Evolutionary conservation across 768 basidiomycete genomes (phyloP).

Genomic region (Suillus paluster): DNA sequence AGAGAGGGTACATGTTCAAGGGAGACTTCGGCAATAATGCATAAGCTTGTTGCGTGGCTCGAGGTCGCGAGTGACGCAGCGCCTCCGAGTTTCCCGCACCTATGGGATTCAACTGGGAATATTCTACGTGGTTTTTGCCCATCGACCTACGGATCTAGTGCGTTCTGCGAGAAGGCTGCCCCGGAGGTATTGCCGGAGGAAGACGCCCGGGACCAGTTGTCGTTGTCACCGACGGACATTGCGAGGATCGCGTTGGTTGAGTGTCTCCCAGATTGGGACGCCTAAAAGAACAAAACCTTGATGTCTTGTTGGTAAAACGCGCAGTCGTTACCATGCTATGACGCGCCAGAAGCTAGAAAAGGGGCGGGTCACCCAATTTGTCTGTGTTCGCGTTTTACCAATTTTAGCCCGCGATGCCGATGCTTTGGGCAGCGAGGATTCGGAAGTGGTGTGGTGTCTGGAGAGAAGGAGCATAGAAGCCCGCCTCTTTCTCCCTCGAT

Average conservation of each 20-base stretch:
- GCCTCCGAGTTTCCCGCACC: not conserved
- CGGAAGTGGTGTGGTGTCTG: too few species aligned
- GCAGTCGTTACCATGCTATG: not conserved
- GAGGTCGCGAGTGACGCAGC: not conserved
- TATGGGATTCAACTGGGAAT: not conserved
- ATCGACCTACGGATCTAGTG: not conserved
- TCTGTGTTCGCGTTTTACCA: not conserved
- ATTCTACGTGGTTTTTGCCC: not conserved
- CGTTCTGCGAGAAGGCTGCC: not conserved
- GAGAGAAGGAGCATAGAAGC: too few species aligned
- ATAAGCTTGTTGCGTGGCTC: not conserved
- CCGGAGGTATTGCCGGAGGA: not conserved
- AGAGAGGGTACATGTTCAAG: not conserved
- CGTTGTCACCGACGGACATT: not conserved
- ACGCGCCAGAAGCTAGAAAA: not conserved
- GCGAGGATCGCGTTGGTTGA: not conserved
- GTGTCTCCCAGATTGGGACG: not conserved
- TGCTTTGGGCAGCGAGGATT: not conserved
- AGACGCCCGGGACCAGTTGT: not conserved
- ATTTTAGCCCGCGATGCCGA: not conserved
- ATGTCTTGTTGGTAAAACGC: too few species aligned
- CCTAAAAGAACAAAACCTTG: not conserved
- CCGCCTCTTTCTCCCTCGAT: too few species aligned
- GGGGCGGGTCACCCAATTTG: not conserved
- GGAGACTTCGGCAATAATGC: not conserved